Evolutionary conservation across 495 filamentous ascomycete genomes (phyloP).

Genomic region (Podospora bellae-mahoneyi): DNA sequence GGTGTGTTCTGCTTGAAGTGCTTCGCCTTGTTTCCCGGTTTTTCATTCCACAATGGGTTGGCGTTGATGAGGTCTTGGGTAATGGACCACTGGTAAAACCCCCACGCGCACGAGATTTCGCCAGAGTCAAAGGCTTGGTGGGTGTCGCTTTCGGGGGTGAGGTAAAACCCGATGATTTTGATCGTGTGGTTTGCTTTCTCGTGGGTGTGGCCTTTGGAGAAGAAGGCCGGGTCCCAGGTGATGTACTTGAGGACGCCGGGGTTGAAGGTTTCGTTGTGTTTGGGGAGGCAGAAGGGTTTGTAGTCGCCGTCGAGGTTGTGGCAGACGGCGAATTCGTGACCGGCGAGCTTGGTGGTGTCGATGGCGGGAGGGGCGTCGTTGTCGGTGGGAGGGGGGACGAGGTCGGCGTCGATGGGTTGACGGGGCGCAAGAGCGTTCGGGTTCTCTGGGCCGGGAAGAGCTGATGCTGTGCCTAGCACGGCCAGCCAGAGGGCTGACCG

Average conservation of each 20-base stretch:
- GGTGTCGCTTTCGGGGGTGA: neutral
- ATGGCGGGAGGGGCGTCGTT: neutral
- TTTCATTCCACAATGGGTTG: neutral
- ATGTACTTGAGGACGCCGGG: neutral
- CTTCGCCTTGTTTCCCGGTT: neutral
- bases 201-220: neutral
- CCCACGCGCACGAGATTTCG: neutral
- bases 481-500: slow-evolving; percentile 2
- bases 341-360: neutral
- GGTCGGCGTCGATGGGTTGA: neutral
- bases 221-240: slow-evolving; percentile 1
- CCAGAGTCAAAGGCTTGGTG: slow-evolving; percentile 4
- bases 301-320: slow-evolving; percentile 1
- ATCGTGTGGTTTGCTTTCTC: neutral
- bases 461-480: neutral
- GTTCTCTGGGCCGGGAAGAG: neutral
- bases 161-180: slow-evolving; percentile 4
- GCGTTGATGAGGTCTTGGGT: neutral
- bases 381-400: neutral
- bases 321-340: neutral
- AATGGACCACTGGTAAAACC: slow-evolving; percentile 1
- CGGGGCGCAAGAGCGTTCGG: neutral
- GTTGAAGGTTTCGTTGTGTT: slow-evolving; percentile 3
- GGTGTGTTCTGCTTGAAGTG: neutral
- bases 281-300: neutral